phyloP scores from a whole-genome alignment of 495 filamentous ascomycete genomes.

The Aspergillus sparsus region DNA sequence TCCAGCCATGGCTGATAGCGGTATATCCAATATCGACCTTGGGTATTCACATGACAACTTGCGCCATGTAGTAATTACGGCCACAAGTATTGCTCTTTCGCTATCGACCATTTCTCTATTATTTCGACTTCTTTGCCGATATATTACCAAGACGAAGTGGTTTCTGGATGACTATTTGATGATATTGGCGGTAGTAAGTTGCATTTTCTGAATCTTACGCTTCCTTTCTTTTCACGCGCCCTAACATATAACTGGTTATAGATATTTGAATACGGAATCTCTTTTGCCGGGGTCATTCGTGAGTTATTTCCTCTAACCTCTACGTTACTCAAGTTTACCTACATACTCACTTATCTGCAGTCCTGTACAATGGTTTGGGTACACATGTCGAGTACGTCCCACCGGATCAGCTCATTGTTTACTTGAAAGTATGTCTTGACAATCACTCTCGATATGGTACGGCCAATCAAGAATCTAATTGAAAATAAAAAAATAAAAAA shows the following conservation, averaged over 20 bases:
- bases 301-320: background rate
- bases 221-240: background rate
- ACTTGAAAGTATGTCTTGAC: constrained; percentile 16
- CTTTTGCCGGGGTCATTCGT: constrained; percentile 22
- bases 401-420: constrained; percentile 11
- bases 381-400: constrained; percentile 17
- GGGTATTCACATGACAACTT: constrained; percentile 13
- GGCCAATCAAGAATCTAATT: background rate
- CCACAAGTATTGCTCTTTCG: constrained; percentile 18
- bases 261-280: constrained; percentile 20
- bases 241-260: background rate
- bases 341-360: background rate
- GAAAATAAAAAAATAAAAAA: background rate
- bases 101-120: constrained; percentile 18
- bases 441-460: too few relatives aligned
- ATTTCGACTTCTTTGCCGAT: constrained; percentile 16
- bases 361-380: constrained; percentile 23
- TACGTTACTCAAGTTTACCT: background rate
- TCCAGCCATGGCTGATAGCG: background rate
- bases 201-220: background rate
- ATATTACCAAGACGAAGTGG: constrained; percentile 18
- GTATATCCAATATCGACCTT: background rate
- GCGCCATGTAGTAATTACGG: constrained; percentile 18
- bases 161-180: constrained; percentile 26
- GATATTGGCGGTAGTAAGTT: constrained; percentile 16